phyloP scores from a whole-genome alignment of 495 filamentous ascomycete genomes.

The Aspergillus campestris region DNA sequence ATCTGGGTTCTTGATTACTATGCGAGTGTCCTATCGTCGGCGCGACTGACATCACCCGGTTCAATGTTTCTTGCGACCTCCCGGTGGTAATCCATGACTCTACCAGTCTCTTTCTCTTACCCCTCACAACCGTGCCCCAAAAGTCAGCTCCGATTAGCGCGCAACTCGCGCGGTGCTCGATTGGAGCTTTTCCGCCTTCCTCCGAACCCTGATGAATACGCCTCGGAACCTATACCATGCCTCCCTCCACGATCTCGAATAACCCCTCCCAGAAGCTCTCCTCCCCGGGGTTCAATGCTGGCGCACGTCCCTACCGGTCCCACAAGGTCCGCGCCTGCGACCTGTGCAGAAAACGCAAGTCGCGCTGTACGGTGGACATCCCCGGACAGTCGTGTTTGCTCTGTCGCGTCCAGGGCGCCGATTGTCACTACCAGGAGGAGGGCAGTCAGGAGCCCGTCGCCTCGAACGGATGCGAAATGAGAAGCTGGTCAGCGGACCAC shows the following conservation, averaged over 20 bases:
- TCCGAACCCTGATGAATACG: conserved; percentile 1
- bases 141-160: background rate
- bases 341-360: conserved; percentile 45
- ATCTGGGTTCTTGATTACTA: background rate
- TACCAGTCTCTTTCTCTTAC: background rate
- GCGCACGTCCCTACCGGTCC: conserved; percentile 41
- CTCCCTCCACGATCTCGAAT: conserved; percentile 24
- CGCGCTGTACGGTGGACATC: conserved; percentile 42
- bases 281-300: conserved; percentile 37
- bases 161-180: background rate
- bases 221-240: conserved; percentile 19
- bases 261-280: conserved; percentile 28
- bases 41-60: conserved; percentile 3
- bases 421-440: conserved; percentile 42
- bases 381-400: conserved; percentile 39
- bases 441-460: conserved; percentile 17
- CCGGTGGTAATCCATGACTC: background rate
- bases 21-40: conserved; percentile 4
- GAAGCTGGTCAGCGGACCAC: conserved; percentile 22
- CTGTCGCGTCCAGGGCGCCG: conserved; percentile 42
- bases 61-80: conserved; percentile 1
- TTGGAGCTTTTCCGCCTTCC: background rate
- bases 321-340: conserved; percentile 46
- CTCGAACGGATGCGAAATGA: conserved; percentile 19
- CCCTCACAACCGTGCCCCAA: background rate